Percentiles rank a stretch among this genome's conserved stretches.
Conservation (phyloP, 805 yeast genomes). For the Nakazawaea wickerhamii region DNA sequence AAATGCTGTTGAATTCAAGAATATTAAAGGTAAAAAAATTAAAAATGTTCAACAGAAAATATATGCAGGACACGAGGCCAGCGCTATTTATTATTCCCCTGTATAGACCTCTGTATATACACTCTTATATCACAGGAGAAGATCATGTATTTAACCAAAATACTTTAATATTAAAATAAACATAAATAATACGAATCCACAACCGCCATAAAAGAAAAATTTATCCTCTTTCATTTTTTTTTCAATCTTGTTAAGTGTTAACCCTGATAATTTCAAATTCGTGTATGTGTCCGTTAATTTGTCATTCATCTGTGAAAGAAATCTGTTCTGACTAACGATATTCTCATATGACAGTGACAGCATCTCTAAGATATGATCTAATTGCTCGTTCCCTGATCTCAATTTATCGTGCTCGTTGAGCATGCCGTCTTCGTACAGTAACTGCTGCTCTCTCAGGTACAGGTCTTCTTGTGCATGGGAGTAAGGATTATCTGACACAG, state of each 20-base stretch:
- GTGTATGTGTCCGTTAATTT: slow-evolving; percentile 63
- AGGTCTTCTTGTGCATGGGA: slow-evolving; percentile 12
- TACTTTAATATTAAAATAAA: slow-evolving; percentile 66
- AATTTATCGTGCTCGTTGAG: slow-evolving; percentile 61
- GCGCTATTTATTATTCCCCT: slow-evolving; percentile 54
- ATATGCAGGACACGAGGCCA: slow-evolving; percentile 54
- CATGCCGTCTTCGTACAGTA: slow-evolving; percentile 49
- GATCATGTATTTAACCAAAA: slow-evolving; percentile 39
- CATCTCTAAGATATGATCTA: slow-evolving; percentile 87
- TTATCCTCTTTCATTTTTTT: slow-evolving; percentile 82
- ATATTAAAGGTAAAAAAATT: slow-evolving; percentile 21
- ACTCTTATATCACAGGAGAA: slow-evolving; percentile 15
- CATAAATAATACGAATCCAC: slow-evolving; percentile 51
- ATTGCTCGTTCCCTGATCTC: slow-evolving; percentile 67
- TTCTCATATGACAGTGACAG: slow-evolving; percentile 84
- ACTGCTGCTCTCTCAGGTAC: slow-evolving; percentile 10
- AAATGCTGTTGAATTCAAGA: slow-evolving; percentile 16
- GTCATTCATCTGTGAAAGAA: slow-evolving; percentile 55
- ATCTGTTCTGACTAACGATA: slow-evolving; percentile 76
- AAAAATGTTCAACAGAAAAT: slow-evolving; percentile 45
- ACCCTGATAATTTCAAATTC: slow-evolving; percentile 82
- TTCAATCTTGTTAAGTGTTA: slow-evolving; percentile 76
- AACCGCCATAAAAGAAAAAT: slow-evolving; percentile 76
- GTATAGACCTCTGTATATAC: neutral
- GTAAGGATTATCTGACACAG: slow-evolving; percentile 46